Percentiles rank a stretch among this genome's conserved stretches.
Evolutionary conservation across 306 rosid species (phyloP).

Genomic region (Astragalus glycyphyllos): DNA sequence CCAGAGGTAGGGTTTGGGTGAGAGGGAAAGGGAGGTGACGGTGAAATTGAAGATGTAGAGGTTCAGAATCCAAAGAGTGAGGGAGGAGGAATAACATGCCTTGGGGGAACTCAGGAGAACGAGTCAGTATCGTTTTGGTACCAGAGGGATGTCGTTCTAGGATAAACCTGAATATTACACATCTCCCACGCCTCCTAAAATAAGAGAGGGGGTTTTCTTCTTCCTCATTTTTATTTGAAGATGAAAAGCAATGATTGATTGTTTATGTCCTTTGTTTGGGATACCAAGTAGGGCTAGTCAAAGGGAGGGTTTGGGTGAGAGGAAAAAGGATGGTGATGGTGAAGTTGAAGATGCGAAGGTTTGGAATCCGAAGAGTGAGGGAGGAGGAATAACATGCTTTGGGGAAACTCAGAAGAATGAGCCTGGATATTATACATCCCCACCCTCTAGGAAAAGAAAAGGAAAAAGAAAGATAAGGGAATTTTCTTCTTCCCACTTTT

Average conservation of each 20-base stretch:
- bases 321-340: too few species aligned
- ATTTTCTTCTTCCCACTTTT: neutral
- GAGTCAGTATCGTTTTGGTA: constrained; percentile 43
- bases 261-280: neutral
- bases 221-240: neutral
- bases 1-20: too few species aligned
- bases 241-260: neutral
- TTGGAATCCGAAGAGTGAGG: neutral
- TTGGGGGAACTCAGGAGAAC: neutral
- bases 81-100: constrained; percentile 41
- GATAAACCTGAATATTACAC: constrained; percentile 4
- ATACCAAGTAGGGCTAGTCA: neutral
- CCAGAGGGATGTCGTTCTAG: constrained; percentile 43
- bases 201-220: neutral
- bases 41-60: too few species aligned
- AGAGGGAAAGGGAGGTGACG: too few species aligned
- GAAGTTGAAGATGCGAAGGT: too few species aligned
- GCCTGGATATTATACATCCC: constrained; percentile 12
- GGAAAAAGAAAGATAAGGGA: neutral
- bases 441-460: neutral
- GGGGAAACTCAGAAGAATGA: neutral
- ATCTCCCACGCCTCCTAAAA: neutral
- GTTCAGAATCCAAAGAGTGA: neutral
- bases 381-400: constrained; percentile 42
- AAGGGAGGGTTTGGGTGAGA: neutral